These are phyloP conservation scores for Rosa rugosa DNA, from an alignment of 306 rosid genomes.

Conservation along the genomic window DNA sequence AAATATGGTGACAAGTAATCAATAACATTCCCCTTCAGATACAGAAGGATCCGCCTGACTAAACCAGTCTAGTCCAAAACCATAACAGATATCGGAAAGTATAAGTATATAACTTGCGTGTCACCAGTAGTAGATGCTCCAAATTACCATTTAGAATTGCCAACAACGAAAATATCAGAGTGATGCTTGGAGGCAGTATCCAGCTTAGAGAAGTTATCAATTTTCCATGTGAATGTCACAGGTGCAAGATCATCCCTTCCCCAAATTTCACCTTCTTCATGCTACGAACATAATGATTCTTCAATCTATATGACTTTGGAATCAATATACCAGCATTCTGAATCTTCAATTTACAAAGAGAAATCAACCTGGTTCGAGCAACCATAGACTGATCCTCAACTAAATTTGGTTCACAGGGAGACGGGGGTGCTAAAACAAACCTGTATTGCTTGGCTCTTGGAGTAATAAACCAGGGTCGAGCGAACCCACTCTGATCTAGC, in stretches of 20 bases:
- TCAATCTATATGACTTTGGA: neutral
- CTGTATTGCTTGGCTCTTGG: neutral
- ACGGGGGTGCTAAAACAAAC: neutral
- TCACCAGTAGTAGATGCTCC: neutral
- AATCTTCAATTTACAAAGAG: neutral
- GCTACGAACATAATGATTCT: neutral
- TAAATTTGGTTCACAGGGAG: neutral
- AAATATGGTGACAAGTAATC: slow-evolving; percentile 13
- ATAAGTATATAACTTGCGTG: neutral
- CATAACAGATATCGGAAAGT: neutral
- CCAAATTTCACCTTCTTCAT: neutral
- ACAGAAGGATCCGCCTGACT: slow-evolving; percentile 13
- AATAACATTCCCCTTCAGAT: slow-evolving; percentile 7
- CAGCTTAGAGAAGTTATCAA: slow-evolving; percentile 18
- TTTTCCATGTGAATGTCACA: slow-evolving; percentile 1
- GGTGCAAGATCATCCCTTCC: neutral
- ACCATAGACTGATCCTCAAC: neutral
- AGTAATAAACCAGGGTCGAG: neutral
- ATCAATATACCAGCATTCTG: neutral
- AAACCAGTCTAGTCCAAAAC: neutral
- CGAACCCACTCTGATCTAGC: neutral
- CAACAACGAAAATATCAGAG: neutral
- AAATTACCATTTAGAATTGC: slow-evolving; percentile 7
- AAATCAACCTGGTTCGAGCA: neutral
- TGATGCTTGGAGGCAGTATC: neutral